A percentile compares a stretch with the other conserved stretches of the same genome.
Evolutionary conservation across 2,329 filamentous ascomycete genomes (phyloP).

Genomic region (Ceratocystiopsis sp.): DNA sequence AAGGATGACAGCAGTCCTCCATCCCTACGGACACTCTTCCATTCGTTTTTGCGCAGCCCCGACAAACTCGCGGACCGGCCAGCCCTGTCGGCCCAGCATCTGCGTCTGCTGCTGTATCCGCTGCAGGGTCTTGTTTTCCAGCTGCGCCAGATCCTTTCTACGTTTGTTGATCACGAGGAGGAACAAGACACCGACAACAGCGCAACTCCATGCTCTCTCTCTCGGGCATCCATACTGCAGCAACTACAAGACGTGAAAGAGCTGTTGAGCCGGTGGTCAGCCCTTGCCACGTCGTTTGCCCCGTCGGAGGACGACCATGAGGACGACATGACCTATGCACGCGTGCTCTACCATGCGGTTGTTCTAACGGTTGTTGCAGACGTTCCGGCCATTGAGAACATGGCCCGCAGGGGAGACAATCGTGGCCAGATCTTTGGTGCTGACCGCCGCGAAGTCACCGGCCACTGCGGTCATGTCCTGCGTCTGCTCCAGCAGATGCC

Average conservation of each 20-base stretch:
- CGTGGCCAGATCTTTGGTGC: too few relatives aligned
- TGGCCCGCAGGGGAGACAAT: constrained; percentile 46
- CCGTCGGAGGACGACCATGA: too few relatives aligned
- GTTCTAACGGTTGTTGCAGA: constrained; percentile 51
- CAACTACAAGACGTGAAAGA: constrained; percentile 48
- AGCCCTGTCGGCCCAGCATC: constrained; percentile 35
- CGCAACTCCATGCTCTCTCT: too few relatives aligned
- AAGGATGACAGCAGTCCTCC: too few relatives aligned
- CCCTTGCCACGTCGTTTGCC: constrained; percentile 38
- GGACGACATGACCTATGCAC: too few relatives aligned
- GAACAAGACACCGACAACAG: too few relatives aligned
- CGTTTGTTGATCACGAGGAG: too few relatives aligned
- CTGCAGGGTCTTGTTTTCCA: constrained; percentile 49
- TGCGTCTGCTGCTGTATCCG: constrained; percentile 52
- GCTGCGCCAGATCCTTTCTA: constrained; percentile 45
- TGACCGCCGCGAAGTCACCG: constrained; percentile 40
- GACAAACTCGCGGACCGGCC: constrained; percentile 46
- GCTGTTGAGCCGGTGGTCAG: constrained; percentile 49
- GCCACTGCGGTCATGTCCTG: constrained; percentile 51
- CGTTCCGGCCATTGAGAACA: constrained; percentile 48
- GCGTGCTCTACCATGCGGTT: constrained; percentile 53
- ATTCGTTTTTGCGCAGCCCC: too few relatives aligned
- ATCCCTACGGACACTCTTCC: too few relatives aligned
- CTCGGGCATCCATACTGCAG: constrained; percentile 39
- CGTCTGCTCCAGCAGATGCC: constrained; percentile 44